These are phyloP conservation scores for Xylaria hypoxylon DNA, from an alignment of 2,329 filamentous ascomycete species.

Conservation along the genomic window DNA sequence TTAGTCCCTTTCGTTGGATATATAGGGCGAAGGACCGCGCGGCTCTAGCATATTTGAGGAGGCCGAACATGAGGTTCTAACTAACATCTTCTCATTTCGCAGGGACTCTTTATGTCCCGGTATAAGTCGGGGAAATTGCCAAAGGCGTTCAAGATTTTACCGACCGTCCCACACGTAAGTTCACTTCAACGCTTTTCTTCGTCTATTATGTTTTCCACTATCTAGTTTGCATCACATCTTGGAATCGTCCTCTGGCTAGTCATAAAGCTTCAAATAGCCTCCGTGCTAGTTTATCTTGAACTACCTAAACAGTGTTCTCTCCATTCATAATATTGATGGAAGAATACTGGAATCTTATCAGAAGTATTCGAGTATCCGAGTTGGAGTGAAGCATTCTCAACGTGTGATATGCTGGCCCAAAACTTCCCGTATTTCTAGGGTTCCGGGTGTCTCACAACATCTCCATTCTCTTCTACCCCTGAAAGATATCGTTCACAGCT, in stretches of 20 bases:
- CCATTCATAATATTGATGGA: not conserved
- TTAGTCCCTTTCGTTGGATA: not conserved
- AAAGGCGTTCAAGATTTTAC: constrained; percentile 97
- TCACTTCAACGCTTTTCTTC: not conserved
- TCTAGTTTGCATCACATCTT: not conserved
- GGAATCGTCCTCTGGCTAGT: not conserved
- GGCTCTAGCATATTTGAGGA: not conserved
- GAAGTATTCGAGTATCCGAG: not conserved
- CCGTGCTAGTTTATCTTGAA: not conserved
- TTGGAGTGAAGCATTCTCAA: not conserved
- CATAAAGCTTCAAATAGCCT: not conserved
- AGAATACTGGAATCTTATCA: too few species aligned
- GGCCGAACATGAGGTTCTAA: constrained; percentile 14
- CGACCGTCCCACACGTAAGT: constrained; percentile 77
- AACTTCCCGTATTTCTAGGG: not conserved
- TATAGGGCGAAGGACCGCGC: not conserved
- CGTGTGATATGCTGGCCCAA: not conserved
- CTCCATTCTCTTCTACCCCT: not conserved
- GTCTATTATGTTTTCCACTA: not conserved
- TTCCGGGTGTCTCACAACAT: not conserved
- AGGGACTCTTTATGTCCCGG: constrained; percentile 77
- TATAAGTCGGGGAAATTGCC: constrained; percentile 97
- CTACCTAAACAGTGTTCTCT: not conserved
- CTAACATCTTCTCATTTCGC: constrained; percentile 26
- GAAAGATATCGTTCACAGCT: too few species aligned